Evolutionary conservation across 75 land plant genomes (phyloP).

Genomic region (Pinus taeda): DNA sequence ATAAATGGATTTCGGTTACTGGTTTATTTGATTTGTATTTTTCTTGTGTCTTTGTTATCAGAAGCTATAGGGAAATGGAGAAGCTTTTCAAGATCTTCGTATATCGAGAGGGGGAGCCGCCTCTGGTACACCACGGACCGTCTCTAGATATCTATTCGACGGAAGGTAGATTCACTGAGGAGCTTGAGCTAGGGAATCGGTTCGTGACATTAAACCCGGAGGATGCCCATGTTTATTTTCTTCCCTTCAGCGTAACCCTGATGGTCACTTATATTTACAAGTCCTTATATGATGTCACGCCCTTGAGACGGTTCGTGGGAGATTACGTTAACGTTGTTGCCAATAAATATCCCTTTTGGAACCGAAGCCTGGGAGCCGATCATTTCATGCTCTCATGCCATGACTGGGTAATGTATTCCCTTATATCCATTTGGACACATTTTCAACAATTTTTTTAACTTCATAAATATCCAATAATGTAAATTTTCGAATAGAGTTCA

Average conservation of each 20-base stretch:
- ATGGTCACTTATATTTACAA: conserved; percentile 65
- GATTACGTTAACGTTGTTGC: conserved; percentile 61
- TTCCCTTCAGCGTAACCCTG: conserved; percentile 65
- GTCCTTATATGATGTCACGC: conserved; percentile 28
- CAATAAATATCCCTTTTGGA: conserved; percentile 72
- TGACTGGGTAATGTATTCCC: conserved; percentile 69
- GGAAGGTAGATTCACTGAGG: conserved; percentile 64
- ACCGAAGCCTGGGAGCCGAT: conserved; percentile 67
- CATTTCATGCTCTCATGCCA: conserved; percentile 96
- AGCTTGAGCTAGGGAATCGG: conserved; percentile 38
- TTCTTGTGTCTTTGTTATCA: conserved; percentile 13
- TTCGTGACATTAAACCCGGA: conserved; percentile 33
- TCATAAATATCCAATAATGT: too few relatives aligned
- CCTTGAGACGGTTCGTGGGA: conserved; percentile 32
- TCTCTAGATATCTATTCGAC: conserved; percentile 74
- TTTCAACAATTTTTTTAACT: too few relatives aligned
- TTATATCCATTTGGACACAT: too few relatives aligned
- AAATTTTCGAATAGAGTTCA: too few relatives aligned
- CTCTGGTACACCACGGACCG: conserved; percentile 80
- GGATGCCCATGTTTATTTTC: conserved; percentile 40
- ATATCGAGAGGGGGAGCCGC: conserved; percentile 82
- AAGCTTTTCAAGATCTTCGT: conserved; percentile 73
- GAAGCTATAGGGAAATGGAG: conserved; percentile 97
- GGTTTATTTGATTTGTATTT: neutral
- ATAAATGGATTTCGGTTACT: neutral